Percentiles rank a stretch among this genome's conserved stretches.
Conservation (phyloP, 2,329 filamentous ascomycete species). For the Aureobasidium sp. region DNA sequence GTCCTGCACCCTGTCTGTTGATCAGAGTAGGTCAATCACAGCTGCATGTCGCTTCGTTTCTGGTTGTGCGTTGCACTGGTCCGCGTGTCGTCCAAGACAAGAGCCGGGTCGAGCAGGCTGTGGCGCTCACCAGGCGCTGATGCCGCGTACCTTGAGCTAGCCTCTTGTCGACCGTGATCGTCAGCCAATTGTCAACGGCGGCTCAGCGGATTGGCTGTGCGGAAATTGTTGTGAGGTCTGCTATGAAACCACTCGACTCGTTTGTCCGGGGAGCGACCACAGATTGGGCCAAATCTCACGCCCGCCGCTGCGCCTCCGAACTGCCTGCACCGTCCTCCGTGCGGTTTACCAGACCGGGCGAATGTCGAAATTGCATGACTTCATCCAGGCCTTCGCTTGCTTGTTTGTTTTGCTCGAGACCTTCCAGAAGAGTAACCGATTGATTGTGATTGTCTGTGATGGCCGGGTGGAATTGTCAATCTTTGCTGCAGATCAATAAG, state of each 20-base stretch:
- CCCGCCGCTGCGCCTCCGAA: constrained; percentile 8
- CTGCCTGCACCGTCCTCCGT: neutral
- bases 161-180: neutral
- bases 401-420: neutral
- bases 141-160: constrained; percentile 1
- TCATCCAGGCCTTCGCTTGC: neutral
- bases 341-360: neutral
- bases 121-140: constrained; percentile 6
- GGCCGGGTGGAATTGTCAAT: neutral
- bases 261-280: constrained; percentile 3
- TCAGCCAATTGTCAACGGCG: constrained; percentile 8
- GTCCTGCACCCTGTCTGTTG: neutral
- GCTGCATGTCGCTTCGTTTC: neutral
- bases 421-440: neutral
- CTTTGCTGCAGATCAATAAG: constrained; percentile 4
- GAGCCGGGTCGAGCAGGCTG: neutral
- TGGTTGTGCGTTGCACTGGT: constrained; percentile 6
- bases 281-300: constrained; percentile 10
- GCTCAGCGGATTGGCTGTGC: neutral
- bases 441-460: constrained; percentile 3
- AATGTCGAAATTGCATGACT: constrained; percentile 9
- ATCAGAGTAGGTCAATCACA: neutral
- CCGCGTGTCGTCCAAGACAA: constrained; percentile 8
- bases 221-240: constrained; percentile 3
- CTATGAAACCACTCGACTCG: constrained; percentile 5